A percentile compares a stretch with the other conserved stretches of the same genome.
Conservation (phyloP, 352 stramenopile genomes). For the Phytopythium vexans region DNA sequence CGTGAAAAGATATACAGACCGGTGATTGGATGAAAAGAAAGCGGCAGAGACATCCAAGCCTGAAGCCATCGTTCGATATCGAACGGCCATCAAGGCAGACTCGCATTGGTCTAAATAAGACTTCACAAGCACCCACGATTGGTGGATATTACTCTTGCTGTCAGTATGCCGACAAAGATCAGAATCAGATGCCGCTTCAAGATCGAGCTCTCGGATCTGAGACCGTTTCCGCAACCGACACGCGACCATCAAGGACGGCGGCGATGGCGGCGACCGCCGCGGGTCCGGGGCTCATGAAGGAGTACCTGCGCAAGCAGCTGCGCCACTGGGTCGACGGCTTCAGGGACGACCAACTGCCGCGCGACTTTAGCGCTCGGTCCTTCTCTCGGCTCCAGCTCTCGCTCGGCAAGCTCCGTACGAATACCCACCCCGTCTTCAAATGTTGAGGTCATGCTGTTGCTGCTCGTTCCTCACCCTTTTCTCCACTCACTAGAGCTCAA, state of each 20-base stretch:
- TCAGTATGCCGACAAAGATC: too few species aligned
- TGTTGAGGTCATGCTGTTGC: neutral
- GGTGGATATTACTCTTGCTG: too few species aligned
- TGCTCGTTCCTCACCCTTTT: neutral
- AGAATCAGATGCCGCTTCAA: too few species aligned
- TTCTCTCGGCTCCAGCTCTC: constrained; percentile 45
- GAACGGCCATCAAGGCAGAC: too few species aligned
- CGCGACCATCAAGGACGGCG: neutral
- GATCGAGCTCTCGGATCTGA: too few species aligned
- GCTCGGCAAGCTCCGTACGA: constrained; percentile 46
- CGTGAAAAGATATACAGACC: too few species aligned
- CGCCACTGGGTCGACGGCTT: constrained; percentile 66
- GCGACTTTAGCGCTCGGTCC: constrained; percentile 47
- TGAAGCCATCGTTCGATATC: too few species aligned
- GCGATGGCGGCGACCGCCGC: constrained; percentile 17
- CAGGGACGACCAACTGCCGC: constrained; percentile 51
- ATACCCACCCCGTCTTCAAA: neutral
- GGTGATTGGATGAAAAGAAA: too few species aligned
- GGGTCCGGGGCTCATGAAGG: constrained; percentile 43
- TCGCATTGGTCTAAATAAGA: too few species aligned
- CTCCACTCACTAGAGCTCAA: constrained; percentile 42
- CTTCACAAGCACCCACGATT: too few species aligned
- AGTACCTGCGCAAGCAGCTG: constrained; percentile 65
- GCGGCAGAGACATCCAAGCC: too few species aligned
- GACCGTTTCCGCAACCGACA: too few species aligned